Evolutionary conservation across 257 asterid genomes (phyloP), one percentile per base, ranked within the genome.

Genomic region (Petunia axillaris): DNA sequence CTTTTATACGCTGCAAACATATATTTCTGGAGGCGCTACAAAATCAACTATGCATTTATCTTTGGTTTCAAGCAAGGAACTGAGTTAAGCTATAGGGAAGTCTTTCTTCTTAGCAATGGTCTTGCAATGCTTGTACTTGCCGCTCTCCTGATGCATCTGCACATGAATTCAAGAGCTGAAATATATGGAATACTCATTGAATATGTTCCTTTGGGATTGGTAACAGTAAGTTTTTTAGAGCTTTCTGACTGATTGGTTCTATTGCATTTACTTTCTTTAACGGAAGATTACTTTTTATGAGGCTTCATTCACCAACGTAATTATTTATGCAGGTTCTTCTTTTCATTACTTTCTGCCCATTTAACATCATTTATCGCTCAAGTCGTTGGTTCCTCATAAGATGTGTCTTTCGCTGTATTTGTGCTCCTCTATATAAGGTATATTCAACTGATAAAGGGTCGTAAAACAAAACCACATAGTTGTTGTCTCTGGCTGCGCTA

Each of bases 341-440:
- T 76, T 63, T 81, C 75, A 85, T 90, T 80, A 76, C 68, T 39
- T 86, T 86, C 85, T 89, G 93, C 87, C 97, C 98, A 55, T 89
- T 92, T 84, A 86, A 87, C 84, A 74, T 92, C 80, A 64, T 93
- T 54, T 92, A 86, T 71, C 96, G 89, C 48, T 89, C 98, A 63
- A 93, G 97, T 52, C 92, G 95, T 81, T 87, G 83, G 75, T 90
- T 88, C 88, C 92, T 91, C 59, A 80, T 90, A 55, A 93, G 78
- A 85, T 84, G 91, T 38, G 25, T 86, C 60, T 87, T 88, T 66
- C 97, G 73, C 79, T 91, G 97, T 81, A 64, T 92, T 73, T 92
- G 96, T 79, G 93, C 97, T 86, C 98, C 98, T 79, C 89, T 93
- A 15, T 93, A 92, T 86, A 81, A 86, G 93, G 96, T 92, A 86